A percentile compares a stretch with the other conserved stretches of the same genome.
Conservation (phyloP, 768 basidiomycete species). For the Melanogaster broomeanus region DNA sequence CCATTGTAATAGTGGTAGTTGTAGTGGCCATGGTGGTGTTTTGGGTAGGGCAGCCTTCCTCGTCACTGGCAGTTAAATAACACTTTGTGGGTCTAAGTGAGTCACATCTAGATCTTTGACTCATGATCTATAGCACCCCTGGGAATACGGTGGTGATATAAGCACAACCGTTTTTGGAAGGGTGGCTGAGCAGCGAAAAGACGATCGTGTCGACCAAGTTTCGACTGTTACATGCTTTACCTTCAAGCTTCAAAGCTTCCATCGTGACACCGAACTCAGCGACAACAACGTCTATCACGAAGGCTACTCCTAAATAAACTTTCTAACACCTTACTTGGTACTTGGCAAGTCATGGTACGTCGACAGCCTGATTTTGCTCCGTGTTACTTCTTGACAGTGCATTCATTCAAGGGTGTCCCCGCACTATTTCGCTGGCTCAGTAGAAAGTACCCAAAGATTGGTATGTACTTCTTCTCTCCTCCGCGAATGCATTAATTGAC, state of each 20-base stretch:
- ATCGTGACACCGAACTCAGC: background rate
- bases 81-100: conserved; percentile 8
- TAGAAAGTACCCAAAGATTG: conserved; percentile 98
- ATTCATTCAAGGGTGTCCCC: conserved; percentile 81
- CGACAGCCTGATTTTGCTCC: background rate
- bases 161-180: conserved; percentile 11
- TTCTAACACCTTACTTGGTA: background rate
- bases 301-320: background rate
- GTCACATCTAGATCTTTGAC: too few species aligned
- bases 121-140: conserved; percentile 8
- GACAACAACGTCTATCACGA: background rate
- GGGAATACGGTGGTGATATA: conserved; percentile 23
- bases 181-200: too few species aligned
- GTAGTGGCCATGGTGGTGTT: background rate
- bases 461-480: conserved; percentile 42
- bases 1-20: too few species aligned
- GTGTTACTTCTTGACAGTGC: background rate
- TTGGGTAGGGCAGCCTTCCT: too few species aligned
- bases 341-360: conserved; percentile 21
- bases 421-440: conserved; percentile 98
- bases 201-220: too few species aligned
- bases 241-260: background rate
- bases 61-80: too few species aligned
- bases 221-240: too few species aligned
- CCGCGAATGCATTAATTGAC: background rate